Base-by-base conservation (phyloP, 2,329 filamentous ascomycete species). In the Botryosphaeria dothidea region DNA sequence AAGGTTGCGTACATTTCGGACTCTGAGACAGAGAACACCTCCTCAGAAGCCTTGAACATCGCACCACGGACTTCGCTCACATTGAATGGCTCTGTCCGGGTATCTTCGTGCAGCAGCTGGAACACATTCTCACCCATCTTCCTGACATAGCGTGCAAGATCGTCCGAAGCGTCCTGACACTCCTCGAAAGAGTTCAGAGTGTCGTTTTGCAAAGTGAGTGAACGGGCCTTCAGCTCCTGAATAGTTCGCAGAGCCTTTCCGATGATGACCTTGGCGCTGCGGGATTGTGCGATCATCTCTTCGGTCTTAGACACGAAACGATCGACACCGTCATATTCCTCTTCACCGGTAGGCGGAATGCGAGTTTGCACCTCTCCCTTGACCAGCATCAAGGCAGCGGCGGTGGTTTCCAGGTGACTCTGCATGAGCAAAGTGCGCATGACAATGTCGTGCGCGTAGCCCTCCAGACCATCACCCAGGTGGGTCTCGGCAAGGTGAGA, bases 401-500 rank as follows among this genome's bases (percentile, higher is more conserved):
- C 91, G 0, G 90, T 87, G 66, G 88, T 92, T 66, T 97, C 93
- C 17, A 96, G 84, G 69, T 93, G 89, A 71, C 88, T 92, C 74
- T 96, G 92, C 78, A 93, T 88, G 67, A 94, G 81, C 52, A 88
- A 76, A 2, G 90, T 86, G 68, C 87, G 88, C 89, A 94, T 94
- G 71, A 93, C 87, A 36, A 93, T 80, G 70, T 93, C 88, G 72
- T 93, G 90, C 0, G 92, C 91, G 74, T 91, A 92, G 72, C 87
- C 89, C 68, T 90, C 87, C 8, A 92, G 80, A 49, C 86, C 88
- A 61, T 84, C 82, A 1, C 87, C 84, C 52, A 97, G 88, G 72
- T 96, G 89, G 23, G 93, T 88, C 73, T 94, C 91, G 9, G 88
- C 90, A 15, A 97, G 85, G 75, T 97, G 93, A n/a, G 87, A 86